Base-by-base conservation (phyloP, 352 stramenopile genomes). In the Globisporangium cederbergense region DNA sequence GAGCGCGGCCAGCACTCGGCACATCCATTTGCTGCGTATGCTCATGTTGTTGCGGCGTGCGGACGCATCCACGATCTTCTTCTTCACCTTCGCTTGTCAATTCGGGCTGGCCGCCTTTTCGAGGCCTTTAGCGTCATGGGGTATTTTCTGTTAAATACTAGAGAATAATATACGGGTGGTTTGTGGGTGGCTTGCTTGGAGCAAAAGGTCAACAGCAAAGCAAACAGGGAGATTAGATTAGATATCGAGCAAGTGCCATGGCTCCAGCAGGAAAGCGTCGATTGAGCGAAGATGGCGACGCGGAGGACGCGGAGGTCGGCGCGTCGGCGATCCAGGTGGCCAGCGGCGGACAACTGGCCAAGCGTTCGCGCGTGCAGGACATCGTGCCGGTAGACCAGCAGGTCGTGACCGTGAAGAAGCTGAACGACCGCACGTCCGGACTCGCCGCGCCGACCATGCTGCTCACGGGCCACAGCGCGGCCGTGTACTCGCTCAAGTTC, bases 401-500 rank as follows among this genome's bases (percentile, higher is more conserved):
- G 45, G 81, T 92, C 22, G 72, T 91, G 68, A 75, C 73, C 28
- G 57, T 80, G 51, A 86, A 78, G 71, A 70, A 63, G 16, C 63
- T 87, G 56, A 74, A 67, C 38, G 81, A 83, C 47, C 82, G 86
- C 42, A 90, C 83, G 50, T 95, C 86, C 28, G 78, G 64, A 3
- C 77, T 95, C 8, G 38, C 74, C 43, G 79, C 83, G 34, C 83
- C 86, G 25, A 95, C 86, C 1, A 90, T 95, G 86, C 77, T 91
- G 51, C 82, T 95, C 56, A 79, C 82, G 34, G 86, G 86, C 30
- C 86, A 95, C 63, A 79, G 77, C 64, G 86, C 86, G 7, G 75
- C 82, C 2, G 79, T 93, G 34, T 84, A 91, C 67, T 93, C 86
- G 56, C 72, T 95, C 62, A 89, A 91, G 65, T 93, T 95, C 62